Evolutionary conservation across 768 basidiomycete species (phyloP).

Genomic region (Xerocomus potaroensis): DNA sequence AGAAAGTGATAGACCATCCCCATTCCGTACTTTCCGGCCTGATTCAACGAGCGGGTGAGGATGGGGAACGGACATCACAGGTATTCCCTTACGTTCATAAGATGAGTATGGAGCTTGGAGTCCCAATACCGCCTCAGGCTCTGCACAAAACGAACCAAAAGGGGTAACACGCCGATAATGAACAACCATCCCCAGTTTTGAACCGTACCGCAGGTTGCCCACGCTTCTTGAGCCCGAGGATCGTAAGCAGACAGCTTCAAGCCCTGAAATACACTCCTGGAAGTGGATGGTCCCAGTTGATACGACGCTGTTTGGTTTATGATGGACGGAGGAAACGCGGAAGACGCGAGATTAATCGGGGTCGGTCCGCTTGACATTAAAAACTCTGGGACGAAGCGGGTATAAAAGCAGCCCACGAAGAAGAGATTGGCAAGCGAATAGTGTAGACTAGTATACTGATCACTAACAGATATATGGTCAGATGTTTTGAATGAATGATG

Average conservation of each 20-base stretch:
- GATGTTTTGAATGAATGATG: background rate
- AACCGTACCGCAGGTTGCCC: conserved; percentile 38
- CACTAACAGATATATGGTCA: conserved; percentile 44
- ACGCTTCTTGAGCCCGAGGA: conserved; percentile 41
- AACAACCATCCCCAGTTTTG: conserved; percentile 62
- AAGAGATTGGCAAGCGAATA: conserved; percentile 73
- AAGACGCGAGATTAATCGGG: background rate
- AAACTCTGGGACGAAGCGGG: no score
- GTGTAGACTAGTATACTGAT: conserved; percentile 76
- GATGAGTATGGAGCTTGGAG: conserved; percentile 66
- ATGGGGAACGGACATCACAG: background rate
- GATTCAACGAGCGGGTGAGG: conserved; percentile 1
- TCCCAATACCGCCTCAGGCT: conserved; percentile 85
- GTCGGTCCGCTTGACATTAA: no score
- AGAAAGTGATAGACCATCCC: conserved; percentile 62
- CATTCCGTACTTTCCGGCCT: conserved; percentile 83
- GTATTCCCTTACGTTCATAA: conserved; percentile 69
- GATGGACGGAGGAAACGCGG: background rate
- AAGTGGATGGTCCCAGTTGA: background rate
- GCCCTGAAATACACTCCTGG: background rate
- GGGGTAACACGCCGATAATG: conserved; percentile 59
- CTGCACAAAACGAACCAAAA: conserved; percentile 76
- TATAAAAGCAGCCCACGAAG: conserved; percentile 72
- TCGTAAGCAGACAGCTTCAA: conserved; percentile 10
- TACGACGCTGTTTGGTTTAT: background rate